Conservation (phyloP, 345 rosid genomes). For the Sonneratia alba region DNA sequence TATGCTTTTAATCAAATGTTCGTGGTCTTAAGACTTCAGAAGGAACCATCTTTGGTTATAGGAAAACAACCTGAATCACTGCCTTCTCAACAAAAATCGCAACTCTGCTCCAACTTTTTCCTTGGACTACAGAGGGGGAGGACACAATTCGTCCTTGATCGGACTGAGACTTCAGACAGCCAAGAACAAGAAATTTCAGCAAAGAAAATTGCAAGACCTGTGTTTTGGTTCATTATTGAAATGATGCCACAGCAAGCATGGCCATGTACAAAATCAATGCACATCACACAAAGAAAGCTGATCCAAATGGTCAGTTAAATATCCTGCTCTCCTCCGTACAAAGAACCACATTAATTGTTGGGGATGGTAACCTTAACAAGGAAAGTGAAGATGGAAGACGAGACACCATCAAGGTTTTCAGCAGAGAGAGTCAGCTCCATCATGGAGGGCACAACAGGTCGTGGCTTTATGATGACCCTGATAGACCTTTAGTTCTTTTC, state of each 20-base stretch:
- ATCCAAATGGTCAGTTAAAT: not conserved
- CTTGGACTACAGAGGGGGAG: too few species aligned
- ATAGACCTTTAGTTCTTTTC: constrained; percentile 56
- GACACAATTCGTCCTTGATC: too few species aligned
- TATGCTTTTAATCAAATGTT: too few species aligned
- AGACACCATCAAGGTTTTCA: constrained; percentile 12
- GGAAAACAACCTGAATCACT: too few species aligned
- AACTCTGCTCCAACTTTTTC: too few species aligned
- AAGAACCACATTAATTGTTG: not conserved
- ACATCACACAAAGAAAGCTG: not conserved
- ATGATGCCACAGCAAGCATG: not conserved
- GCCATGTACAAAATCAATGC: not conserved
- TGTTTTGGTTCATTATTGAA: not conserved
- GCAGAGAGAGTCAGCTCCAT: constrained; percentile 52
- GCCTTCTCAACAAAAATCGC: too few species aligned
- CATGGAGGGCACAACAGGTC: constrained; percentile 93
- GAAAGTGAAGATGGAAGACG: not conserved
- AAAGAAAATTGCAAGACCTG: not conserved
- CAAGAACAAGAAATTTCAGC: too few species aligned
- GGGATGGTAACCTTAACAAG: not conserved
- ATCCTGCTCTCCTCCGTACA: not conserved
- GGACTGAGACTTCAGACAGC: too few species aligned
- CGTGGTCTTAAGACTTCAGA: too few species aligned
- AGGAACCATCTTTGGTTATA: too few species aligned
- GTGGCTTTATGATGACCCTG: constrained; percentile 93